These are phyloP conservation scores for Scheffersomyces lignicola DNA, from an alignment of 1,139 yeast species.

Conservation along the genomic window DNA sequence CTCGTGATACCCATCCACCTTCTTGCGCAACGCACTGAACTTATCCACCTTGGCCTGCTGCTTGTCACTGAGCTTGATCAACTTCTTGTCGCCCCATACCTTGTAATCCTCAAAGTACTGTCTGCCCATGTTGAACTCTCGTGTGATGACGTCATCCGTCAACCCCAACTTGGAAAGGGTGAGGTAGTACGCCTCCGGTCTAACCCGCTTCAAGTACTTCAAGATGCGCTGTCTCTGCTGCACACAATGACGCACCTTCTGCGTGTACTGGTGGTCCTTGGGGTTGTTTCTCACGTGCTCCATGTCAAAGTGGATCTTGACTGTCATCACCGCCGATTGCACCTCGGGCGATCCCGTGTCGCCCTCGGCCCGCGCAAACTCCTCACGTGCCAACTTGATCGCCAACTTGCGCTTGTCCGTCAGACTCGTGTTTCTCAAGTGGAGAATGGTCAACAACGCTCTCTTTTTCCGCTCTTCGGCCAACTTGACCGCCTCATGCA, in stretches of 20 bases:
- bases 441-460: slow-evolving; percentile 69
- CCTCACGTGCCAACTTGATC: slow-evolving; percentile 64
- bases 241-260: slow-evolving; percentile 74
- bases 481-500: slow-evolving; percentile 43
- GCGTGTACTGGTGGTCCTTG: slow-evolving; percentile 71
- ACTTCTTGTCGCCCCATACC: slow-evolving; percentile 68
- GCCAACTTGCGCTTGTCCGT: slow-evolving; percentile 62
- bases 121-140: slow-evolving; percentile 83
- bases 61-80: slow-evolving; percentile 45
- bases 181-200: slow-evolving; percentile 83
- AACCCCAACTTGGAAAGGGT: slow-evolving; percentile 85
- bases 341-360: slow-evolving; percentile 96
- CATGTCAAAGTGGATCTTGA: slow-evolving; percentile 75
- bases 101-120: slow-evolving; percentile 82
- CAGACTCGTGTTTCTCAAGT: slow-evolving; percentile 68
- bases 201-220: slow-evolving; percentile 74
- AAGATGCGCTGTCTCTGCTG: slow-evolving; percentile 85
- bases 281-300: slow-evolving; percentile 71
- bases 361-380: slow-evolving; percentile 80
- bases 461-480: slow-evolving; percentile 62
- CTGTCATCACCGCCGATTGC: slow-evolving; percentile 88
- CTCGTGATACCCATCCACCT: slow-evolving; percentile 40
- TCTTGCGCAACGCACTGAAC: slow-evolving; percentile 38
- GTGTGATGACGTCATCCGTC: slow-evolving; percentile 72
- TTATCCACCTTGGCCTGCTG: slow-evolving; percentile 38